phyloP scores from a whole-genome alignment of 768 basidiomycete species.

The Suillus discolor region DNA sequence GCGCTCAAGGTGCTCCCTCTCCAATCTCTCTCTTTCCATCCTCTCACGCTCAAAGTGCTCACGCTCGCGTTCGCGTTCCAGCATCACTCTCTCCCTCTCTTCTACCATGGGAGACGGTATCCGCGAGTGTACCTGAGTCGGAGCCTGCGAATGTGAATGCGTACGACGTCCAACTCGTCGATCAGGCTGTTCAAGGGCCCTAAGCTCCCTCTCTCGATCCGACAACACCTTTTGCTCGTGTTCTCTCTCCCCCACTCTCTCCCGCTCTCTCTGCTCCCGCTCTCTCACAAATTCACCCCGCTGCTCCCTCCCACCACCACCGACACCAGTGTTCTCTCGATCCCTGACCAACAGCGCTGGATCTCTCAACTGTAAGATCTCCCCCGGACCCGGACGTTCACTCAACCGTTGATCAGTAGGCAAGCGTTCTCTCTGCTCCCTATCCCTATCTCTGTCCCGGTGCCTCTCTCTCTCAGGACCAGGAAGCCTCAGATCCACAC shows the following conservation, averaged over 20 bases:
- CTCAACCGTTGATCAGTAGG: conserved; percentile 21
- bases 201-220: conserved; percentile 25
- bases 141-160: conserved; percentile 4
- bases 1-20: conserved; percentile 35
- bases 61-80: conserved; percentile 28
- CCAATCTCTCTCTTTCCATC: conserved; percentile 34
- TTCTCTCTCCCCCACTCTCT: conserved; percentile 32
- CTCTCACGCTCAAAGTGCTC: conserved; percentile 29
- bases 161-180: not conserved
- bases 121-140: not conserved
- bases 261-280: too few species aligned
- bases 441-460: conserved; percentile 11
- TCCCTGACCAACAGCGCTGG: conserved; percentile 4
- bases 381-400: conserved; percentile 11
- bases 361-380: conserved; percentile 5
- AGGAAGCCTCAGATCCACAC: conserved; percentile 11
- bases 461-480: conserved; percentile 7
- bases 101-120: conserved; percentile 12
- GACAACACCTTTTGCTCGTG: conserved; percentile 27
- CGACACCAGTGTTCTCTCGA: not conserved
- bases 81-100: conserved; percentile 24
- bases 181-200: conserved; percentile 7
- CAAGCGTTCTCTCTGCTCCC: conserved; percentile 24
- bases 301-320: conserved; percentile 28
- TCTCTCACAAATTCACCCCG: conserved; percentile 35